Base-by-base conservation (phyloP, 805 yeast genomes). In the Candida sithepensis region DNA sequence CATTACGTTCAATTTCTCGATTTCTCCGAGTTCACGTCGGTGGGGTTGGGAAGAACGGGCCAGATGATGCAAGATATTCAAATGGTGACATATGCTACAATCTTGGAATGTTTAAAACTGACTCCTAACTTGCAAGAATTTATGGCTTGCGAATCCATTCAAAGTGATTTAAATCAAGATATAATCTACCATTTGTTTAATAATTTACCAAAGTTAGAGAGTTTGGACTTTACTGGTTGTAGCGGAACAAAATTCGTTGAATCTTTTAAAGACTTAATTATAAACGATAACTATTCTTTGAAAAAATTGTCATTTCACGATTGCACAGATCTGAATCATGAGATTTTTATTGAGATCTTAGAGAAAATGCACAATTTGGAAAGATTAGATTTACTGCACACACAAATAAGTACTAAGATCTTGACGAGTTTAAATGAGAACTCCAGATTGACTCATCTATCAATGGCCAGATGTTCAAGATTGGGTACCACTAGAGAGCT, bases 61-160 rank as follows among this genome's bases (percentile, higher is more conserved):
- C 77, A 84, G 56, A 90, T 90, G 96, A 91, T 87, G 67, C 84
- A 80, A 65, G 95, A 87, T 66, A 90, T 90, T 56, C 95, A 90
- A 66, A 87, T 88, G 87, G 88, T 90, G 37, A 90, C 96, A 0
- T 73, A 84, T 37, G 69, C 71, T 23, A 90, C 96, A 2, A 81
- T 90, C 21, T 65, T 78, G 41, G 71, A 78, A 20, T 87, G 88
- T 48, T 70, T 90, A 24, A 60, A 66, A 43, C 64, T 79, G 48
- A 82, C 87, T 1, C 85, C 88, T 0, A 82, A 85, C 53, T 67
- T 91, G 43, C 68, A 78, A 10, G 96, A 90, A 63, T 88, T 91
- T 63, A 69, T 89, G 47, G 94, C 89, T 2, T 79, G 86, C 53
- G 97, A 90, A 62, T 85, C 86, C 56, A 85, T 90, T 49, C 94